Evolutionary conservation across 768 basidiomycete genomes (phyloP), one percentile per base, ranked within the genome.

Genomic region (Rickenella mellea): DNA sequence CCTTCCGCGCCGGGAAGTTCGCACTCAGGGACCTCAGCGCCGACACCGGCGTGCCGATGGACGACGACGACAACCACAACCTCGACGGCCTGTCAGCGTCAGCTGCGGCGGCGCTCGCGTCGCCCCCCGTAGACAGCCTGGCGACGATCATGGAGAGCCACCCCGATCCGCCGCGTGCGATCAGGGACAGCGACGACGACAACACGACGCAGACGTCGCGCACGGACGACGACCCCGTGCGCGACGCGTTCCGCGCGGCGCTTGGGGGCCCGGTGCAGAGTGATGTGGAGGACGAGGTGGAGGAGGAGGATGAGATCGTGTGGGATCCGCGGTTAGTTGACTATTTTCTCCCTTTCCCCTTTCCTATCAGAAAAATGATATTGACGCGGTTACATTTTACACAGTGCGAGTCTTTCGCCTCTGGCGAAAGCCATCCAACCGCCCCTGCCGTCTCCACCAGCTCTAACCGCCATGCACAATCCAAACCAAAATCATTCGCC

Each of bases 161-260:
- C 27, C 19, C 32, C 29, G 19, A 35, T 19, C 42, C 36, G 32
- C 40, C 38, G 9, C 67, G 14, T 12, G 42, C 48, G 15, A 41
- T 48, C 21, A 61, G 61, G 22, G 43, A 47, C 6, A 57, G 60
- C 11, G 78, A 80, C 17, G 86, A 83, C 14, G 72, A 75, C 39
- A 73, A 73, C 50, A 76, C 75, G 32, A 87, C 82, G 15, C 68
- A 74, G 37, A 80, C 79, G 21, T 83, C 77, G 8, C 74, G 71
- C 30, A 86, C 83, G 2, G 88, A 90, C 35, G 87, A 90, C 48
- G 94, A 94, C 52, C 78, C 83, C 0, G 73, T 96, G 26, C 73
- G 69, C 9, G 74, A 80, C 9, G 83, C 76, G 4, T 80, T 87
- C 53, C 62, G 72, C 21, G 61, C 73, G 53, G 71, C 62, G 22